Evolutionary conservation across 2,329 filamentous ascomycete genomes (phyloP).

Genomic region (Paradendryphiella salina): DNA sequence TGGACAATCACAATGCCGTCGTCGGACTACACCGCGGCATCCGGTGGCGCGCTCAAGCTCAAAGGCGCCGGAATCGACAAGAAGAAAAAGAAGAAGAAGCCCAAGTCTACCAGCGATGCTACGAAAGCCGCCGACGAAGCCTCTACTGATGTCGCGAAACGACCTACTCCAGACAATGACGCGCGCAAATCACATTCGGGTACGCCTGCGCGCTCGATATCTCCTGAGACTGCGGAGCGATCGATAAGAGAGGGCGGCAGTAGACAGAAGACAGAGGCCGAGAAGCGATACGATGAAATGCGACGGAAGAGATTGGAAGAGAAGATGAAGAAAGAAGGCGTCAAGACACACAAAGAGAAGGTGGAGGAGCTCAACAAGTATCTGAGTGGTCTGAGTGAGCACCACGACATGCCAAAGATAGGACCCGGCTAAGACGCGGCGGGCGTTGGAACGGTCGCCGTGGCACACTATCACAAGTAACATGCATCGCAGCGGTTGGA

Average conservation of each 20-base stretch:
- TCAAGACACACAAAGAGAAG: slow-evolving; percentile 95
- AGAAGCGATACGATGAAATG: slow-evolving; percentile 78
- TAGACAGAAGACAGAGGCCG: slow-evolving; percentile 76
- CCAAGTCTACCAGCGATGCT: slow-evolving; percentile 40
- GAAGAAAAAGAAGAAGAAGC: slow-evolving; percentile 60
- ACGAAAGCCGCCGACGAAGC: slow-evolving; percentile 14
- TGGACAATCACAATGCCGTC: slow-evolving; percentile 60
- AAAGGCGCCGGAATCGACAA: slow-evolving; percentile 72
- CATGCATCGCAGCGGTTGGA: not conserved
- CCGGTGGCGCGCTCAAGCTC: slow-evolving; percentile 78
- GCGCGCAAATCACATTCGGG: slow-evolving; percentile 25
- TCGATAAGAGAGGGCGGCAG: slow-evolving; percentile 34
- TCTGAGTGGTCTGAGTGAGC: slow-evolving; percentile 86
- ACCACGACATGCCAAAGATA: slow-evolving; percentile 83
- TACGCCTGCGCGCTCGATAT: slow-evolving; percentile 38
- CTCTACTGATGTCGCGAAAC: slow-evolving; percentile 27
- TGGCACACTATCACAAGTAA: not conserved
- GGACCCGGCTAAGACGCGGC: slow-evolving; percentile 56
- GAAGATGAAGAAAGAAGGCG: slow-evolving; percentile 76
- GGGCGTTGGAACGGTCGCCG: not conserved
- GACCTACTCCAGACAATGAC: slow-evolving; percentile 6
- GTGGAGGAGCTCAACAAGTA: slow-evolving; percentile 96
- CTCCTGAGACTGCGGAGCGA: slow-evolving; percentile 38
- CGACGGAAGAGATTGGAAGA: slow-evolving; percentile 81
- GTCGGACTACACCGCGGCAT: slow-evolving; percentile 71